Evolutionary conservation across 2,329 filamentous ascomycete species (phyloP).

Genomic region (Aquanectria penicillioides): DNA sequence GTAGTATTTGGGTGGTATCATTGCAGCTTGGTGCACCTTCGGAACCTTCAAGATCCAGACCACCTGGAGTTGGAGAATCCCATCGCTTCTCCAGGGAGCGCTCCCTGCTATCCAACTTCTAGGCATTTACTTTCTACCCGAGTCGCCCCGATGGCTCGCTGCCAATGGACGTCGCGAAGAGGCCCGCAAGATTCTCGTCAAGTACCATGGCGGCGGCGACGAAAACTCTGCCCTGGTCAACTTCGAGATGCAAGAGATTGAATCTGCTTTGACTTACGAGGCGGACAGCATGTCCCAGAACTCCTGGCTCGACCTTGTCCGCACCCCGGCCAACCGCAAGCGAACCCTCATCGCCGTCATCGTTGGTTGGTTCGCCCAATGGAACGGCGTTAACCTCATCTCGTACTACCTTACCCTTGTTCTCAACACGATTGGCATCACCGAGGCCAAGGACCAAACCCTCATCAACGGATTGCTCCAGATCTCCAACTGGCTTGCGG

Average conservation of each 20-base stretch:
- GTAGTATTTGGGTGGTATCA: conserved; percentile 47
- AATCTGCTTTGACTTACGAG: conserved; percentile 45
- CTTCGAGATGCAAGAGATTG: conserved; percentile 54
- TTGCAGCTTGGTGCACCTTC: conserved; percentile 59
- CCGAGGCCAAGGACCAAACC: conserved; percentile 48
- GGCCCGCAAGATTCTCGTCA: conserved; percentile 45
- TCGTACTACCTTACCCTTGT: conserved; percentile 51
- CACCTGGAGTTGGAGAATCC: conserved; percentile 50
- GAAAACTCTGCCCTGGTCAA: conserved; percentile 50
- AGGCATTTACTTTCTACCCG: conserved; percentile 36
- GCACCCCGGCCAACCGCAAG: conserved; percentile 47
- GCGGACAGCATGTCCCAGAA: conserved; percentile 46
- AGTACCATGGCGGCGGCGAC: conserved; percentile 57
- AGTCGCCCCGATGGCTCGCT: conserved; percentile 48
- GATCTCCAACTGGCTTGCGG: conserved; percentile 50
- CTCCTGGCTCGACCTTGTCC: conserved; percentile 51
- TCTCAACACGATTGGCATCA: conserved; percentile 52
- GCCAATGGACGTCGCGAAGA: conserved; percentile 45
- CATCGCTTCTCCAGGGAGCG: conserved; percentile 55
- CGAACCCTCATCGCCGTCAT: conserved; percentile 33
- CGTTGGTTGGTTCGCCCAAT: conserved; percentile 34
- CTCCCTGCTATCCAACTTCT: conserved; percentile 23
- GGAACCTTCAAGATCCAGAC: conserved; percentile 49
- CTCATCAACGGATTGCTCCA: conserved; percentile 44
- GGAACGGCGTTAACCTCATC: conserved; percentile 32